Evolutionary conservation across 371 early-diverging fungal genomes (phyloP), one percentile per base, ranked within the genome.

Genomic region (Fennellomyces sp.): DNA sequence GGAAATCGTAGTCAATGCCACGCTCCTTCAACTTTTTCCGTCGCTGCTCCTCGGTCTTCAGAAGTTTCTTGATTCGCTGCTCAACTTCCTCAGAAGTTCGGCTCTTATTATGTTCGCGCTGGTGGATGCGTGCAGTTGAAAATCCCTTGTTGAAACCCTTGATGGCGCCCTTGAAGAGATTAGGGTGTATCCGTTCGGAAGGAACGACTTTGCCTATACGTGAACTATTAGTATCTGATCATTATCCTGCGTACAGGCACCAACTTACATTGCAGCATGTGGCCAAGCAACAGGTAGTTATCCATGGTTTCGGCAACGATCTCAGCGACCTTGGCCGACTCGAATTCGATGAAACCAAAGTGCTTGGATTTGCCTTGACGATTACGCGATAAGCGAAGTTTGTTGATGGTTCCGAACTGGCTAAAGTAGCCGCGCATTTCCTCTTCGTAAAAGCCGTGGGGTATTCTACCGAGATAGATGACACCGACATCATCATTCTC

Each of bases 231-330:
- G n/a, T n/a, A n/a, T n/a, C n/a, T n/a, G n/a, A n/a, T n/a, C n/a
- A n/a, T n/a, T n/a, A n/a, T n/a, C n/a, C n/a, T n/a, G n/a, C n/a
- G n/a, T n/a, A n/a, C n/a, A n/a, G n/a, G n/a, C n/a, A n/a, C n/a
- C n/a, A 17, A 56, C 78, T 80, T 78, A 84, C 96, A 96, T 76
- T 91, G 85, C 35, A 98, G 77, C 48, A 94, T 59, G 47, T 87
- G 91, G 53, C 86, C 89, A 63, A 84, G 89, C 65, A 98, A 68
- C 57, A 97, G 72, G 69, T 98, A 97, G 82, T 95, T 95, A 79
- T 98, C 60, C 98, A 98, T 97, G 6, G 98, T 97, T 35, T 94
- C 92, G 5, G 92, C 93, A 4, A 93, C 98, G 57, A 96, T 93
- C 50, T 86, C 65, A 27, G 98, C 98, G 6, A 94, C 95, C 38